phyloP scores from a whole-genome alignment of 306 rosid genomes.

The Casuarina glauca region DNA sequence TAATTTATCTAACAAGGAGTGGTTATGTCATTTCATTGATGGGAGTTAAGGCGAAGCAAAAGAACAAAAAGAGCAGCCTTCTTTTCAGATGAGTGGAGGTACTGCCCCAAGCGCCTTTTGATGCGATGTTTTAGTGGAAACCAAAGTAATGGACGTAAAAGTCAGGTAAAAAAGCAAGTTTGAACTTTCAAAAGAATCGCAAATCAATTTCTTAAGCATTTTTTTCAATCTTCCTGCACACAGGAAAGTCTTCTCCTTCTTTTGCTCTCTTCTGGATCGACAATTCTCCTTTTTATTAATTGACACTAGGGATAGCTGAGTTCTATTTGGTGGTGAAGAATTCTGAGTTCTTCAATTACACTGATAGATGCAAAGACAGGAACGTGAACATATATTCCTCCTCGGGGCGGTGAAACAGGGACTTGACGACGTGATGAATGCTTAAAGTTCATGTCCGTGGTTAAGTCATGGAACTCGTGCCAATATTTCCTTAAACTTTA shows the following conservation, averaged over 20 bases:
- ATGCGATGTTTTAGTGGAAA: constrained; percentile 24
- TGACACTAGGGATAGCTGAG: too few species aligned
- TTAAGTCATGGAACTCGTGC: too few species aligned
- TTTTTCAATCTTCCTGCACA: background rate
- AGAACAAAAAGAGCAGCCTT: constrained; percentile 22
- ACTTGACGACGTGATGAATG: too few species aligned
- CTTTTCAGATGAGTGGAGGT: constrained; percentile 40
- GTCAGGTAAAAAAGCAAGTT: constrained; percentile 3
- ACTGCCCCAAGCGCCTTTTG: background rate
- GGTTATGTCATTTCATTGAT: constrained; percentile 33
- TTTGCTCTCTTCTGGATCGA: background rate
- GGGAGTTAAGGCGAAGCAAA: constrained; percentile 21
- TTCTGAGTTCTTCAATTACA: too few species aligned
- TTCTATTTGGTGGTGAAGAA: too few species aligned
- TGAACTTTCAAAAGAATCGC: constrained; percentile 5
- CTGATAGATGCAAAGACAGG: too few species aligned
- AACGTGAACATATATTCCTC: too few species aligned
- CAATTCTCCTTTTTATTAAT: too few species aligned
- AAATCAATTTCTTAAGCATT: too few species aligned
- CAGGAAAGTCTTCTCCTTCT: background rate
- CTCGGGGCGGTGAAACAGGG: too few species aligned
- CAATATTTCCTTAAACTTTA: too few species aligned
- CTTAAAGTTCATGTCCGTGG: too few species aligned
- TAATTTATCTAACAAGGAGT: constrained; percentile 21
- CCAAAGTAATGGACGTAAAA: constrained; percentile 25